phyloP scores from a whole-genome alignment of 2,329 filamentous ascomycete species.

The Podosphaera fusca region DNA sequence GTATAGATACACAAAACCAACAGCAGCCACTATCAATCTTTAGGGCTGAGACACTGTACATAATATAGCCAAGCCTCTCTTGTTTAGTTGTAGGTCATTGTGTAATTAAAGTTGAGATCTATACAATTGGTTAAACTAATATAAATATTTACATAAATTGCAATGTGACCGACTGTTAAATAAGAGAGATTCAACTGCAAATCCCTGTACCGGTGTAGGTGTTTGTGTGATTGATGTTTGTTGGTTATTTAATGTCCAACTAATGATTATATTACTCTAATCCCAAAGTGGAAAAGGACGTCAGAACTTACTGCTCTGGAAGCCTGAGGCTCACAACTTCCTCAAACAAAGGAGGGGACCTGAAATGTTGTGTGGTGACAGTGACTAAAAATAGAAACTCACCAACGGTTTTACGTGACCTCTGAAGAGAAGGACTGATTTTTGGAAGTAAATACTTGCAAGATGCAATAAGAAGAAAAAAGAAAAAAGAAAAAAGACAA shows the following conservation, averaged over 20 bases:
- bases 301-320: not conserved
- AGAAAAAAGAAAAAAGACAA: not conserved
- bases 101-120: no score
- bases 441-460: not conserved
- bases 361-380: not conserved
- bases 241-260: not conserved
- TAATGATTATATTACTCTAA: not conserved
- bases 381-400: not conserved
- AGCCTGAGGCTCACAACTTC: not conserved
- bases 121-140: no score
- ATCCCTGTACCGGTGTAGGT: no score
- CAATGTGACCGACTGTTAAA: no score
- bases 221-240: not conserved
- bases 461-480: not conserved
- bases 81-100: no score
- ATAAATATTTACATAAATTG: no score
- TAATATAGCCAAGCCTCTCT: no score
- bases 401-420: not conserved
- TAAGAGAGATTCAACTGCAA: no score
- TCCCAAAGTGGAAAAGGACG: not conserved
- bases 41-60: no score
- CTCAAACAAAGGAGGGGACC: not conserved
- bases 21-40: no score
- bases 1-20: no score
- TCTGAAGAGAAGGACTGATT: not conserved